Percentiles rank a stretch among this genome's conserved stretches.
These are phyloP conservation scores for Triglochin maritima DNA, from an alignment of 106 monocot genomes.

Conservation along the genomic window DNA sequence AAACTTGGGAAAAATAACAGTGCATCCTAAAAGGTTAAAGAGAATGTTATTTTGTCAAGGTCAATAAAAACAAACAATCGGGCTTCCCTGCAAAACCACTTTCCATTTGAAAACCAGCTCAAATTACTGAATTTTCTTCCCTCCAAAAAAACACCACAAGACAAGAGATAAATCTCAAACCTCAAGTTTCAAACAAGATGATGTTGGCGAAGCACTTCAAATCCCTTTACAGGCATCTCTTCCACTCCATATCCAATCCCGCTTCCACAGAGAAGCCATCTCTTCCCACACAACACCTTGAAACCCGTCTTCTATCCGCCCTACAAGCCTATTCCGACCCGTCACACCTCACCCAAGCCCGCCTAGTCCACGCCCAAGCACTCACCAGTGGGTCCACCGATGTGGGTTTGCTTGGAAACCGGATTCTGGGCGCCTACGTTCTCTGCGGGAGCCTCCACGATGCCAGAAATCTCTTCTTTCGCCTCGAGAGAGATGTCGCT, in stretches of 20 bases:
- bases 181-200: not conserved
- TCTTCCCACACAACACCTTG: not conserved
- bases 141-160: too few species aligned
- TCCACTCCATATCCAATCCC: not conserved
- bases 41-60: too few species aligned
- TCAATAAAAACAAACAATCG: too few species aligned
- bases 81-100: too few species aligned
- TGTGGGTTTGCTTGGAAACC: slow-evolving; percentile 4
- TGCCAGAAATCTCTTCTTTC: slow-evolving; percentile 45
- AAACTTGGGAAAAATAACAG: too few species aligned
- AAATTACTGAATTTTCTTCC: too few species aligned
- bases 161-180: too few species aligned
- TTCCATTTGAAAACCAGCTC: too few species aligned
- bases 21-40: too few species aligned
- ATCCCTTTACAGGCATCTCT: not conserved
- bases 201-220: not conserved
- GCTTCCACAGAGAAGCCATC: not conserved
- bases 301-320: slow-evolving; percentile 8
- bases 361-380: slow-evolving; percentile 47
- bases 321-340: slow-evolving; percentile 20
- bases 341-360: slow-evolving; percentile 24
- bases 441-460: slow-evolving; percentile 47
- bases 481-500: slow-evolving; percentile 21
- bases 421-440: slow-evolving; percentile 63
- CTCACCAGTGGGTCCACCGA: slow-evolving; percentile 20